A percentile compares a stretch with the other conserved stretches of the same genome.
phyloP scores from a whole-genome alignment of 805 yeast genomes.

The Candida koratica region DNA sequence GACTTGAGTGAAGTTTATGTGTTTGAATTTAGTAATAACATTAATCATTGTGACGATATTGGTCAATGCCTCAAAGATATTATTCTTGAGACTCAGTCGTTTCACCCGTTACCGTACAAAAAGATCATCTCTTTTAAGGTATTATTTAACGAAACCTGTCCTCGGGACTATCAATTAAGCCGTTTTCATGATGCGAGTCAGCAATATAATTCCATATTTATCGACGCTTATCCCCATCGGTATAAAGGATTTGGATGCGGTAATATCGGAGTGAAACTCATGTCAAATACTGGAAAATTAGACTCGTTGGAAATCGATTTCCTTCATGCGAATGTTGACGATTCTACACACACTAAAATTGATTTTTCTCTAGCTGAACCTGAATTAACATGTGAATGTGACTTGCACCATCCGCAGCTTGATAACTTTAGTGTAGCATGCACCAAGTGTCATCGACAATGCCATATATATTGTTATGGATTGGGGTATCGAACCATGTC shows the following conservation, averaged over 20 bases:
- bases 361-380: neutral
- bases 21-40: constrained; percentile 25
- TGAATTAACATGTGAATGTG: constrained; percentile 5
- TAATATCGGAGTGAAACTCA: neutral
- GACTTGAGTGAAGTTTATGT: constrained; percentile 48
- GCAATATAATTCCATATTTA: neutral
- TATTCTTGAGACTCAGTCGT: constrained; percentile 49
- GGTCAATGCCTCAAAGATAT: constrained; percentile 47
- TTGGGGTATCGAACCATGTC: neutral
- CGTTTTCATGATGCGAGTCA: constrained; percentile 38
- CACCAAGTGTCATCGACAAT: neutral
- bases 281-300: neutral
- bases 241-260: neutral
- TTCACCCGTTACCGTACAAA: constrained; percentile 48
- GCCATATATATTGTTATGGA: constrained; percentile 5
- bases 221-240: neutral
- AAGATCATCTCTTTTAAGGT: constrained; percentile 29
- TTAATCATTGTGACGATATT: constrained; percentile 14
- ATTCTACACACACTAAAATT: neutral
- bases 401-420: neutral
- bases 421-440: neutral
- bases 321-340: constrained; percentile 15
- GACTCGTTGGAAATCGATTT: constrained; percentile 20
- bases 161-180: constrained; percentile 47
- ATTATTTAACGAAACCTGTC: constrained; percentile 44